Conservation (phyloP, 2,329 filamentous ascomycete genomes). For the Fusarium mexicanum region DNA sequence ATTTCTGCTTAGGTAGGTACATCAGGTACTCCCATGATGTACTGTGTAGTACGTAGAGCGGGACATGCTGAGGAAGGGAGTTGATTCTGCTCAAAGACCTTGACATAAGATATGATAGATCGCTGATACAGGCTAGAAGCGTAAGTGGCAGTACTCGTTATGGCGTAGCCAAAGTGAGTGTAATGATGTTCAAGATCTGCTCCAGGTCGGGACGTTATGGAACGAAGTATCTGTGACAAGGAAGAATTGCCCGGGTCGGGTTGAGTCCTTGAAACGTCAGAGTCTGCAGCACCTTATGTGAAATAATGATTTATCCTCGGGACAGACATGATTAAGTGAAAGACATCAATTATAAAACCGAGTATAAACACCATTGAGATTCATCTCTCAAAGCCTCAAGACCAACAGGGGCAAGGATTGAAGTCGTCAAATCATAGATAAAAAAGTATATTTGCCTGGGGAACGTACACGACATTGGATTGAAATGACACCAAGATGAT, state of each 20-base stretch:
- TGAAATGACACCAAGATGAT: slow-evolving; percentile 36
- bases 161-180: background rate
- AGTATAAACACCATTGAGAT: too few relatives aligned
- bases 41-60: background rate
- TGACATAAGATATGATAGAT: background rate
- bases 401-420: background rate
- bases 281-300: background rate
- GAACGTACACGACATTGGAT: slow-evolving; percentile 40
- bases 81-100: background rate
- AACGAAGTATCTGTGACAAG: background rate
- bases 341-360: background rate
- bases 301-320: background rate
- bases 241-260: background rate
- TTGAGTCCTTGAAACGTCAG: background rate
- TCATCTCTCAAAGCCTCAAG: background rate
- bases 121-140: background rate
- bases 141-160: background rate
- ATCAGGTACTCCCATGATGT: background rate
- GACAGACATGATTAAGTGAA: background rate
- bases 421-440: slow-evolving; percentile 22
- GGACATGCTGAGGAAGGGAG: background rate
- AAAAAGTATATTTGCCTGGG: slow-evolving; percentile 38
- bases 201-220: background rate
- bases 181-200: background rate
- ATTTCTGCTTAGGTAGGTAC: background rate